Conservation (phyloP, 1,284 basidiomycete genomes). For the Fereydounia khargensis region DNA sequence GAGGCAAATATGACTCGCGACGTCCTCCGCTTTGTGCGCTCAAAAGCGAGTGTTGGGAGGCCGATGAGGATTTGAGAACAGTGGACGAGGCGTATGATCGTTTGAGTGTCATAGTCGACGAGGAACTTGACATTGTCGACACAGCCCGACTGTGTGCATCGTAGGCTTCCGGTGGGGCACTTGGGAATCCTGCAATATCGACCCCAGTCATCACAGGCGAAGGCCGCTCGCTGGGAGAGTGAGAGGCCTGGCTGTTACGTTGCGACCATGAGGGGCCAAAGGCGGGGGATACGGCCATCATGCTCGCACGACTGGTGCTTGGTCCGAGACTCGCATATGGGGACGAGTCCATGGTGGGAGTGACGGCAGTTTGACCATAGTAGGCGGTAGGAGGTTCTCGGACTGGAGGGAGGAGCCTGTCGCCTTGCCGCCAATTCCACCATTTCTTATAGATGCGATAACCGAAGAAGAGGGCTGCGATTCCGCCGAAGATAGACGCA, state of each 20-base stretch:
- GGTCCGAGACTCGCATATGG: too few species aligned
- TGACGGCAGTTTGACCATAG: slow-evolving; percentile 13
- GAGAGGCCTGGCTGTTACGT: not conserved
- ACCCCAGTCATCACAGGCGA: slow-evolving; percentile 4
- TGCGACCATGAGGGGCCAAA: too few species aligned
- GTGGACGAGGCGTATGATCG: slow-evolving; percentile 23
- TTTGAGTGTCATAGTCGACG: slow-evolving; percentile 40
- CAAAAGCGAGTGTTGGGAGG: slow-evolving; percentile 20
- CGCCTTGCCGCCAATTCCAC: slow-evolving; percentile 21
- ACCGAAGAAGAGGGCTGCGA: slow-evolving; percentile 23
- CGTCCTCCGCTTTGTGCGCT: slow-evolving; percentile 4
- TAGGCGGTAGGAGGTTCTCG: slow-evolving; percentile 27
- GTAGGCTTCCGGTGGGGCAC: slow-evolving; percentile 17
- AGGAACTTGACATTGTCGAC: slow-evolving; percentile 25
- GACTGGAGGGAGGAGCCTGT: slow-evolving; percentile 30
- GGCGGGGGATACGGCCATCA: too few species aligned
- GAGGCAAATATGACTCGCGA: slow-evolving; percentile 43
- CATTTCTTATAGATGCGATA: slow-evolving; percentile 36
- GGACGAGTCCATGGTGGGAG: slow-evolving; percentile 4
- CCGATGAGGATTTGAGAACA: slow-evolving; percentile 7
- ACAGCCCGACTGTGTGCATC: slow-evolving; percentile 15
- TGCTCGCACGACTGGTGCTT: too few species aligned
- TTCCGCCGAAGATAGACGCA: slow-evolving; percentile 38
- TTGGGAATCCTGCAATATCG: too few species aligned
- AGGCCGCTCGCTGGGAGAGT: not conserved